Evolutionary conservation across 2,329 filamentous ascomycete species (phyloP).

Genomic region (Xylariaceae sp.): DNA sequence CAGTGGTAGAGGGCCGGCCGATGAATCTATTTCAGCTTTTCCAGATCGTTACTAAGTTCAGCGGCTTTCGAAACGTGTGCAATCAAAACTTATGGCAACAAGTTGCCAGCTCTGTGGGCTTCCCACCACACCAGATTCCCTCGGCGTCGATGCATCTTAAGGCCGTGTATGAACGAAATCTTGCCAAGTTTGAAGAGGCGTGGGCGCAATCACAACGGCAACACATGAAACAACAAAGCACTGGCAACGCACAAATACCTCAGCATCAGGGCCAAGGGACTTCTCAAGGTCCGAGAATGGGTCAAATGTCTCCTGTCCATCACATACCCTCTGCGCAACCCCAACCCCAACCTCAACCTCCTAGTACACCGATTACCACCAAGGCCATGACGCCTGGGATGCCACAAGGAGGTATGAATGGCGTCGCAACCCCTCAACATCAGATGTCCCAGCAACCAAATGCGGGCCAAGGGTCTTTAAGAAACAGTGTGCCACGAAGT

Average conservation of each 20-base stretch:
- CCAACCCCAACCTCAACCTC: slow-evolving; percentile 41
- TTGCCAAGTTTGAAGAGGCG: slow-evolving; percentile 72
- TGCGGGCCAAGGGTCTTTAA: slow-evolving; percentile 41
- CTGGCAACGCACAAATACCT: slow-evolving; percentile 34
- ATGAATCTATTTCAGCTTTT: slow-evolving; percentile 77
- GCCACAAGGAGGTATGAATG: slow-evolving; percentile 46
- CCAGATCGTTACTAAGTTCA: slow-evolving; percentile 68
- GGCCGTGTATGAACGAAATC: slow-evolving; percentile 69
- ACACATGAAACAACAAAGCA: slow-evolving; percentile 46
- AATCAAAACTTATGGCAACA: slow-evolving; percentile 68
- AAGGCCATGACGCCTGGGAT: slow-evolving; percentile 46
- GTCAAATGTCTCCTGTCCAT: slow-evolving; percentile 39
- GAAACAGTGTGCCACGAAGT: slow-evolving; percentile 49
- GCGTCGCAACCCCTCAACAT: slow-evolving; percentile 43
- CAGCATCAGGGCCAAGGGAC: slow-evolving; percentile 31
- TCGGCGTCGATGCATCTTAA: slow-evolving; percentile 67
- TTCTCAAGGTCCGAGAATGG: slow-evolving; percentile 39
- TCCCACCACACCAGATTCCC: slow-evolving; percentile 60
- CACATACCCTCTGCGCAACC: slow-evolving; percentile 34
- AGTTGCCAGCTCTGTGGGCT: slow-evolving; percentile 62
- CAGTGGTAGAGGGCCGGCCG: slow-evolving; percentile 67
- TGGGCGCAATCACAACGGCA: slow-evolving; percentile 55
- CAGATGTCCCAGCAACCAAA: slow-evolving; percentile 41
- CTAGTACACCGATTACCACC: slow-evolving; percentile 37
- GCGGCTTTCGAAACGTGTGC: slow-evolving; percentile 72